Evolutionary conservation across 2,329 filamentous ascomycete genomes (phyloP), one percentile per base, ranked within the genome.

Genomic region (Nemania abortiva): DNA sequence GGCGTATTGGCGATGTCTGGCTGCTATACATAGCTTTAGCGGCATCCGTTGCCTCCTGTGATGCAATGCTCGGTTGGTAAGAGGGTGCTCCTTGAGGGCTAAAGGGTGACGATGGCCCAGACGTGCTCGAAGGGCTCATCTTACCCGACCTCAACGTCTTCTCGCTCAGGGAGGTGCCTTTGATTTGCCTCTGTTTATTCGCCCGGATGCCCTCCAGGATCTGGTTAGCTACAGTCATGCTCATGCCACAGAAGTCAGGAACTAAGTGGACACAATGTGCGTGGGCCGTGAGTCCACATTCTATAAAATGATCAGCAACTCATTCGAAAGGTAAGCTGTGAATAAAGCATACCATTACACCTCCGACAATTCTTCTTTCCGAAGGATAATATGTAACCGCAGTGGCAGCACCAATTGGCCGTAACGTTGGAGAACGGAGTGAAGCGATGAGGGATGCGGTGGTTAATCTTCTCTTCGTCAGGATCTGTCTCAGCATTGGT

Each of bases 401-500:
- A 99, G 82, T 99, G 96, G 79, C 96, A 99, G 83, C 96, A 99
- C 96, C 96, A 99, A 79, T 98, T 99, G 75, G 96, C 96, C 18
- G 95, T 96, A 83, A 99, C 93, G 78, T 99, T 99, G 73, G 94
- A 94, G 80, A 97, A 99, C n/a, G 92, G 90, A 77, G 95, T 91
- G 85, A 98, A 99, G 63, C 96, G 91, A 87, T 99, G 96, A 9
- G 96, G 96, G 79, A 99, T 99, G 73, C 96, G 93, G 80, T 99
- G 96, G 80, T 99, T 99, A 88, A 99, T 97, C 86, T 98, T 99
- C 83, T 98, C 96, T 82, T 99, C 96, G 82, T 99, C 96, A 24
- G 96, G 95, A 80, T 99, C 96, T 6, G 94, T 97, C 81, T 99
- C 96, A 72, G 96, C 95, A 79, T 99, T 99, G 71, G 95, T 98